These are phyloP conservation scores for Tolypocladium sp. DNA, from an alignment of 2,329 filamentous ascomycete genomes.

Conservation along the genomic window DNA sequence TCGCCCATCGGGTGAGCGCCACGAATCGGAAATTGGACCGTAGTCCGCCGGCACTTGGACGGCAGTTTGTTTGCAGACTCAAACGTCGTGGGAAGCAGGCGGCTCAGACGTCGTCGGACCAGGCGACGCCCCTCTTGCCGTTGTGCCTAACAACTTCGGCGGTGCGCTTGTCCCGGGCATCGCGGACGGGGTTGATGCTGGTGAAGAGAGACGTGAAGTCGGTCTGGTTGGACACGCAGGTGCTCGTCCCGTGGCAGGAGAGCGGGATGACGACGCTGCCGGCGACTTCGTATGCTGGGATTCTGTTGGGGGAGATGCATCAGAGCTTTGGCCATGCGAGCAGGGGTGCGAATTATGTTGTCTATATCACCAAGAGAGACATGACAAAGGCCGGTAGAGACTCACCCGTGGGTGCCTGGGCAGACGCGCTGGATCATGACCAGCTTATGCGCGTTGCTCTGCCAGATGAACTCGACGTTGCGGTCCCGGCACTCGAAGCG, in stretches of 20 bases:
- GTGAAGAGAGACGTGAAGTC: conserved; percentile 1
- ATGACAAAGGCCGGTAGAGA: neutral
- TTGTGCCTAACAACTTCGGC: neutral
- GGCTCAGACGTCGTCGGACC: neutral
- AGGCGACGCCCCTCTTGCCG: conserved; percentile 1
- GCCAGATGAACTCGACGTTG: conserved; percentile 34
- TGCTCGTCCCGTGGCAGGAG: conserved; percentile 1
- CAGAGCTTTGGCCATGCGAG: neutral
- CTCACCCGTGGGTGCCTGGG: conserved; percentile 25
- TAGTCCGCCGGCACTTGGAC: neutral
- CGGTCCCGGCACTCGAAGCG: conserved; percentile 34
- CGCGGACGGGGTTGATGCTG: neutral
- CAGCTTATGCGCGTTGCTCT: conserved; percentile 16
- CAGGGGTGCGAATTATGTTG: neutral
- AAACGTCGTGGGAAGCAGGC: neutral
- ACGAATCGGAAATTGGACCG: neutral
- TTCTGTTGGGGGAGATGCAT: neutral
- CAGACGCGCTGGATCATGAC: conserved; percentile 38
- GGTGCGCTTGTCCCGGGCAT: neutral
- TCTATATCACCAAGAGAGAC: neutral
- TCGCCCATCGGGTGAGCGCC: neutral
- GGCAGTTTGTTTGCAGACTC: neutral
- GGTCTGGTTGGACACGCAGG: neutral
- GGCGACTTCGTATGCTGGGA: conserved; percentile 16
- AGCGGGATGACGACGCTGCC: conserved; percentile 15